Conservation (phyloP, 768 basidiomycete genomes). For the Pisolithus orientalis region DNA sequence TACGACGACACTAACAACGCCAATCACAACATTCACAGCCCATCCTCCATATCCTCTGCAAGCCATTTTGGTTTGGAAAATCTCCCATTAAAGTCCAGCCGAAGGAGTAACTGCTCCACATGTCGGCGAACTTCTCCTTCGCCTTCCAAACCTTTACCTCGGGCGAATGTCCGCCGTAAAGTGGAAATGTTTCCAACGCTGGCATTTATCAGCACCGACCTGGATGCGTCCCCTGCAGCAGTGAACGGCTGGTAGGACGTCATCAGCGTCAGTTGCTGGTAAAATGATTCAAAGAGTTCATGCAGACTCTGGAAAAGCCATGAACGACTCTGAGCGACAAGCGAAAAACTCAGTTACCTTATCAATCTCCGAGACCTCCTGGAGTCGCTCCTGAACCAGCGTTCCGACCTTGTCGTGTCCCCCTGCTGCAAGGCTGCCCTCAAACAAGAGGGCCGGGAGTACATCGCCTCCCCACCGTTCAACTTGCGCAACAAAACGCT, state of each 20-base stretch:
- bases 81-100: slow-evolving; percentile 80
- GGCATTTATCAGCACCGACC: slow-evolving; percentile 57
- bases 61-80: slow-evolving; percentile 46
- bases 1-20: background rate
- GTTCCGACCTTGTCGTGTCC: slow-evolving; percentile 57
- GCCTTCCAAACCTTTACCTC: slow-evolving; percentile 47
- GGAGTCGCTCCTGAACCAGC: slow-evolving; percentile 66
- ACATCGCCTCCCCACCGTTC: slow-evolving; percentile 93
- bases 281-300: slow-evolving; percentile 64
- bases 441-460: slow-evolving; percentile 74
- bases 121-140: slow-evolving; percentile 70
- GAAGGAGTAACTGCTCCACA: slow-evolving; percentile 73
- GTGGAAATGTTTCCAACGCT: slow-evolving; percentile 43
- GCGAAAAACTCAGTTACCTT: slow-evolving; percentile 40
- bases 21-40: slow-evolving; percentile 9
- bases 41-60: slow-evolving; percentile 10
- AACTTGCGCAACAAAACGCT: slow-evolving; percentile 79
- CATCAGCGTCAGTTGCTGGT: slow-evolving; percentile 70
- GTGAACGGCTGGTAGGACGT: slow-evolving; percentile 71
- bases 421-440: slow-evolving; percentile 60
- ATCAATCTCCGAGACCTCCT: slow-evolving; percentile 68
- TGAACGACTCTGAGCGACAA: background rate
- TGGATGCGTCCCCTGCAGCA: slow-evolving; percentile 60
- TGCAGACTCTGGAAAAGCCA: slow-evolving; percentile 54
- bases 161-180: slow-evolving; percentile 45